Percentiles rank a stretch among this genome's conserved stretches.
phyloP scores from a whole-genome alignment of 306 rosid species.

The Quercus aquifolioides region DNA sequence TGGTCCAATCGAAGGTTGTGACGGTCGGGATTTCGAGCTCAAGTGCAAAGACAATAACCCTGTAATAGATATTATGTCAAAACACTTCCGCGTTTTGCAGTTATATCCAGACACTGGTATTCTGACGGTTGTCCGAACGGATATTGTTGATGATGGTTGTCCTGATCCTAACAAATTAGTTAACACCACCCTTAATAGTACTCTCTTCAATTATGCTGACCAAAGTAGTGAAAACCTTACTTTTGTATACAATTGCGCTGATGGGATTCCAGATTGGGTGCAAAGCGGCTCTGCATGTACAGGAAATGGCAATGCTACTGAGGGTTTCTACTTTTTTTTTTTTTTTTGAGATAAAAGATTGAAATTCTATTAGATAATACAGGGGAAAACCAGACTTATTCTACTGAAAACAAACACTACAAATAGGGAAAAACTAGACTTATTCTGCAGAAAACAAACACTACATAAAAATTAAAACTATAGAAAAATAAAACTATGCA shows the following conservation, averaged over 20 bases:
- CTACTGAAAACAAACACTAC: too few relatives aligned
- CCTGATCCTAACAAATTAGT: background rate
- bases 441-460: too few relatives aligned
- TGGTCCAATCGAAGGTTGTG: background rate
- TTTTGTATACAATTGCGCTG: background rate
- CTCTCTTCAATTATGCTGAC: background rate
- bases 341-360: too few relatives aligned
- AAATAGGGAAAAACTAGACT: too few relatives aligned
- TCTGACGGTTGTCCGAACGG: background rate
- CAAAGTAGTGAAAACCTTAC: background rate
- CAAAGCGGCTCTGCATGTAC: background rate
- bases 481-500: too few relatives aligned
- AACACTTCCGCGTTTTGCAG: background rate
- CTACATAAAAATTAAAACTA: too few relatives aligned
- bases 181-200: background rate
- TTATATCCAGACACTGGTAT: background rate
- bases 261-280: background rate
- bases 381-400: too few relatives aligned
- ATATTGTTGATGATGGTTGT: slow-evolving; percentile 5
- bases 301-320: background rate
- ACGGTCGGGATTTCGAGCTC: background rate
- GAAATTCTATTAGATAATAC: too few relatives aligned
- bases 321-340: background rate
- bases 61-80: background rate
- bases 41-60: background rate